phyloP scores from a whole-genome alignment of 768 basidiomycete genomes.

The Suillus subalutaceus region DNA sequence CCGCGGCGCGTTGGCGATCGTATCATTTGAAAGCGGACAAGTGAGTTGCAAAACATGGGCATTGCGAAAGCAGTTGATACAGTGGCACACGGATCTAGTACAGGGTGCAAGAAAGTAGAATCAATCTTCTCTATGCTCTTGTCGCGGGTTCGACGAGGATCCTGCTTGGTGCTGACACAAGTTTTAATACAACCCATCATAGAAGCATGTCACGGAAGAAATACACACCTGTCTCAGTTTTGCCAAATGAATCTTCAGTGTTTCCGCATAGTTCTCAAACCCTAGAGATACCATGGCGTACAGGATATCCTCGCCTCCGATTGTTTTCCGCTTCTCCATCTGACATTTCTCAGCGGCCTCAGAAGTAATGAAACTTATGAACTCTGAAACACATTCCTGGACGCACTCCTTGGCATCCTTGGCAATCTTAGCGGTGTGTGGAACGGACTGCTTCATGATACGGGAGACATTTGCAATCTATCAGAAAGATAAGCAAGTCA shows the following conservation, averaged over 20 bases:
- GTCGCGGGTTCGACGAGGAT: conserved; percentile 28
- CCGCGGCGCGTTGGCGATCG: neutral
- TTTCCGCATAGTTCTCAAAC: conserved; percentile 94
- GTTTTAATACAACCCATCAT: neutral
- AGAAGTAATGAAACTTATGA: conserved; percentile 96
- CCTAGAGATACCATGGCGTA: conserved; percentile 93
- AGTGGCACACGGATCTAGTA: neutral
- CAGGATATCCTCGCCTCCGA: conserved; percentile 95
- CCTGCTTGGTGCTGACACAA: conserved; percentile 30
- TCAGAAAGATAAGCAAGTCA: neutral
- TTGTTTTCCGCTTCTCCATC: conserved; percentile 96
- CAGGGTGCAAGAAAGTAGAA: neutral
- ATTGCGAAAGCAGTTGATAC: neutral
- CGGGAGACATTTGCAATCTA: conserved; percentile 98
- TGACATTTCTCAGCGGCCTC: conserved; percentile 96
- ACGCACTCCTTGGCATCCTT: conserved; percentile 99
- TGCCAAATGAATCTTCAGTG: conserved; percentile 88
- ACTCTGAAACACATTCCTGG: conserved; percentile 97
- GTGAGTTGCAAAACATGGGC: neutral
- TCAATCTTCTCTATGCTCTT: conserved; percentile 26
- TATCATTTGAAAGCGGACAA: neutral
- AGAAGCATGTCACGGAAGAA: neutral
- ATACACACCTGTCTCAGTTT: conserved; percentile 77
- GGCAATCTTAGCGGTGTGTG: conserved; percentile 90
- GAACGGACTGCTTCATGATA: conserved; percentile 94